A percentile compares a stretch with the other conserved stretches of the same genome.
Evolutionary conservation across 352 stramenopile genomes (phyloP).

Genomic region (Globisporangium lucens): DNA sequence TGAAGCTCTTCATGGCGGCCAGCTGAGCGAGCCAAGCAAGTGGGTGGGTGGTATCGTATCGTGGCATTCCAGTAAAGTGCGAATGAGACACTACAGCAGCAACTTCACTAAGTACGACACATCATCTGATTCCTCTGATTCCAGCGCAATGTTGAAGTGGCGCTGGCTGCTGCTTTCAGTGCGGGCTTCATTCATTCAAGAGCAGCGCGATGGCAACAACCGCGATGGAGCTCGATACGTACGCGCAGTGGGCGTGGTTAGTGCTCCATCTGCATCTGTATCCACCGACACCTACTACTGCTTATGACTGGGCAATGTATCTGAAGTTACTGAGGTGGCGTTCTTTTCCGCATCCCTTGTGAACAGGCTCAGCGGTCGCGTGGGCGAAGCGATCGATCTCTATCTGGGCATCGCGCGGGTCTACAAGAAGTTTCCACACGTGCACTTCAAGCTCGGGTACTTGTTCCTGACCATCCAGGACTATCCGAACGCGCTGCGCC

Average conservation of each 20-base stretch:
- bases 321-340: neutral
- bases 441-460: conserved; percentile 58
- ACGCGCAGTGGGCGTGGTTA: conserved; percentile 49
- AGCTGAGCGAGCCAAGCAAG: neutral
- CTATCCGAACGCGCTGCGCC: conserved; percentile 23
- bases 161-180: neutral
- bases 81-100: no score
- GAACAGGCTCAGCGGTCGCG: conserved; percentile 38
- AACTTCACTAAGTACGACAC: no score
- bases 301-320: neutral
- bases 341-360: neutral
- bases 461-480: conserved; percentile 38
- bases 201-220: conserved; percentile 3
- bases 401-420: conserved; percentile 39
- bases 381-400: conserved; percentile 46
- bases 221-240: conserved; percentile 38
- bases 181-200: neutral
- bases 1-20: neutral
- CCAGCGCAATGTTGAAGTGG: no score
- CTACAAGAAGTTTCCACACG: conserved; percentile 36
- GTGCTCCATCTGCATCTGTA: neutral
- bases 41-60: neutral
- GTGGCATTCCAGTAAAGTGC: neutral
- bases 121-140: neutral
- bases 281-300: neutral